Conservation (phyloP, 768 basidiomycete species). For the Lanmaoa pseudosensibilis region DNA sequence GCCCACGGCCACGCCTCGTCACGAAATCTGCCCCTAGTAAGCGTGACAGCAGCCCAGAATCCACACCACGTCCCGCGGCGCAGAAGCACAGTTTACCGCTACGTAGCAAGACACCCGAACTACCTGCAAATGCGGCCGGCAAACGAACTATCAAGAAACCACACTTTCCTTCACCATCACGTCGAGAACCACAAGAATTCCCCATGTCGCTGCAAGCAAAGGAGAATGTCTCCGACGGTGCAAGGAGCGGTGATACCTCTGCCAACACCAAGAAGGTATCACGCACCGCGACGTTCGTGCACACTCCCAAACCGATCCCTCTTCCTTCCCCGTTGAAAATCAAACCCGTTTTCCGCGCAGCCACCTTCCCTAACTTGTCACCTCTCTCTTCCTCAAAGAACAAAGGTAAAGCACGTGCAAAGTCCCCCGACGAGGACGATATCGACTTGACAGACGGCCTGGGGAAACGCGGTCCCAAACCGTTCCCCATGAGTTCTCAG, state of each 20-base stretch:
- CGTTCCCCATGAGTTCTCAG: conserved; percentile 53
- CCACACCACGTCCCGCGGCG: conserved; percentile 16
- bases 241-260: conserved; percentile 9
- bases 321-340: conserved; percentile 24
- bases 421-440: conserved; percentile 1
- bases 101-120: conserved; percentile 8
- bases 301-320: conserved; percentile 7
- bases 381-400: conserved; percentile 19
- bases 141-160: conserved; percentile 13
- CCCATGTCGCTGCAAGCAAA: conserved; percentile 26
- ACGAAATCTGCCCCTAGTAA: background rate
- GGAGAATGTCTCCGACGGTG: conserved; percentile 18
- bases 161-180: background rate
- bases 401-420: conserved; percentile 21
- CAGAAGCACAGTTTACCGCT: conserved; percentile 3
- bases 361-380: conserved; percentile 25
- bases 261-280: conserved; percentile 16
- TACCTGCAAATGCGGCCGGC: background rate
- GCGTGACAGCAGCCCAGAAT: conserved; percentile 14
- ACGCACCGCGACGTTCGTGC: conserved; percentile 1
- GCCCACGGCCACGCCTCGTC: conserved; percentile 15
- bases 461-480: conserved; percentile 19
- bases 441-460: background rate
- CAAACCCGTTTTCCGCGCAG: conserved; percentile 8
- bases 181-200: conserved; percentile 23